Percentiles rank a stretch among this genome's conserved stretches.
Evolutionary conservation across 148 eudicot genomes (phyloP).

Genomic region (Fagopyrum homotropicum): DNA sequence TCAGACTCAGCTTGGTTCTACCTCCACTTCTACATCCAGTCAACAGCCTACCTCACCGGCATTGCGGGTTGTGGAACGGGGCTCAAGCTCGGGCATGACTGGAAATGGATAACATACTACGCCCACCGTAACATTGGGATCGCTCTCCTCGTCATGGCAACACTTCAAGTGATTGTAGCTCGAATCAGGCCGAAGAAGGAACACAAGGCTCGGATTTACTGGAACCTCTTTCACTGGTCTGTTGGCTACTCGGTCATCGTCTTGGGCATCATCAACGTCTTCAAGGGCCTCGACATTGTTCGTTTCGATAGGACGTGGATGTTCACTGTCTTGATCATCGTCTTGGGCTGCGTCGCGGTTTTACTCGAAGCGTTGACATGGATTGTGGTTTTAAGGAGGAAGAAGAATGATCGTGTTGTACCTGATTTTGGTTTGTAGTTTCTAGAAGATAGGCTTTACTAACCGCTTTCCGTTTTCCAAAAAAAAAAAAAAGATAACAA

Average conservation of each 20-base stretch:
- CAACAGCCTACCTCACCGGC: constrained; percentile 38
- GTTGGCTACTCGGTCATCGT: constrained; percentile 40
- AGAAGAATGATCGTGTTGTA: constrained; percentile 14
- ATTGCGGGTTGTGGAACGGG: constrained; percentile 60
- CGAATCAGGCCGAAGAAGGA: constrained; percentile 59
- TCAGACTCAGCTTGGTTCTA: constrained; percentile 61
- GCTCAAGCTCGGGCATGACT: constrained; percentile 52
- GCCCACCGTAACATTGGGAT: constrained; percentile 49
- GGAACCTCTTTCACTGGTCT: constrained; percentile 50
- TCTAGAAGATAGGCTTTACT: too few relatives aligned
- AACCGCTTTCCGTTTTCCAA: too few relatives aligned
- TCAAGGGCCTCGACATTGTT: constrained; percentile 44
- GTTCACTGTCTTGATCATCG: constrained; percentile 29
- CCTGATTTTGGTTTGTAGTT: neutral
- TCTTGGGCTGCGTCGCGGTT: constrained; percentile 29
- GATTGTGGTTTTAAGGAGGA: constrained; percentile 46
- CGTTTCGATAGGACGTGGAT: constrained; percentile 41
- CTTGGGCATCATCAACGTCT: constrained; percentile 43
- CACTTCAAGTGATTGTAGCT: constrained; percentile 44
- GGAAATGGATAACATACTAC: constrained; percentile 19
- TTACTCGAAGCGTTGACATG: constrained; percentile 44
- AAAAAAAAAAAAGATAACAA: neutral
- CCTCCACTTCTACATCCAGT: constrained; percentile 39
- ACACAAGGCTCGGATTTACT: constrained; percentile 45
- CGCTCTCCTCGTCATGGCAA: constrained; percentile 40